Percentiles rank a stretch among this genome's conserved stretches.
phyloP scores from a whole-genome alignment of 148 eudicot species.

The Rhododendron williamsianum region DNA sequence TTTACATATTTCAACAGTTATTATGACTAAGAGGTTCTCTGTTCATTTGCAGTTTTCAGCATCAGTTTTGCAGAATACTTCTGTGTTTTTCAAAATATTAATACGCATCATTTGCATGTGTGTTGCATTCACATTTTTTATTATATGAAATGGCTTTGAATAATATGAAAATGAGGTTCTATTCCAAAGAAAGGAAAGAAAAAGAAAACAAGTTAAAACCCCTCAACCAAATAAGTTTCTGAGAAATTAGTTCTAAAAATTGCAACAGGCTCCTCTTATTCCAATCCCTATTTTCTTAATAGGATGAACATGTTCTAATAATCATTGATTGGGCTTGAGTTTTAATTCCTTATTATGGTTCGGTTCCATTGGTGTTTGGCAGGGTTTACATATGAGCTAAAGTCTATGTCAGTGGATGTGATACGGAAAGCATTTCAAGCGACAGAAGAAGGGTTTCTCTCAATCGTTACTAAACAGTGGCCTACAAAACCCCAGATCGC shows the following conservation, averaged over 20 bases:
- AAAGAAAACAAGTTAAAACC: neutral
- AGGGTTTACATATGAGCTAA: conserved; percentile 33
- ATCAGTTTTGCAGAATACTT: neutral
- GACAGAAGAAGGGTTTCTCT: conserved; percentile 37
- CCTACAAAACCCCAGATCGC: conserved; percentile 35
- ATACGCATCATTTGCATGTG: neutral
- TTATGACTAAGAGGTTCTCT: neutral
- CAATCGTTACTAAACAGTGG: conserved; percentile 36
- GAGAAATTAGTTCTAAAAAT: neutral
- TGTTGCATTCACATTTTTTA: neutral
- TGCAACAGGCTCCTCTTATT: neutral
- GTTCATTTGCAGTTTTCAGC: neutral
- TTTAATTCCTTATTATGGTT: neutral
- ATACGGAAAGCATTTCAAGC: conserved; percentile 37
- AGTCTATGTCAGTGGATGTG: conserved; percentile 37
- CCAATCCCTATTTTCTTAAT: neutral
- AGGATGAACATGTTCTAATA: neutral
- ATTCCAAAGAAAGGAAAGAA: neutral
- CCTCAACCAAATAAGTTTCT: neutral
- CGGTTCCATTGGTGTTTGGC: neutral
- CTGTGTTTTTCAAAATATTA: neutral
- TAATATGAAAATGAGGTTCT: neutral
- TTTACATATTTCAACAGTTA: neutral
- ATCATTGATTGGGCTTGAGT: neutral
- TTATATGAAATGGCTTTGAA: neutral